phyloP scores from a whole-genome alignment of 1,284 basidiomycete genomes.

The Puccinia horiana region DNA sequence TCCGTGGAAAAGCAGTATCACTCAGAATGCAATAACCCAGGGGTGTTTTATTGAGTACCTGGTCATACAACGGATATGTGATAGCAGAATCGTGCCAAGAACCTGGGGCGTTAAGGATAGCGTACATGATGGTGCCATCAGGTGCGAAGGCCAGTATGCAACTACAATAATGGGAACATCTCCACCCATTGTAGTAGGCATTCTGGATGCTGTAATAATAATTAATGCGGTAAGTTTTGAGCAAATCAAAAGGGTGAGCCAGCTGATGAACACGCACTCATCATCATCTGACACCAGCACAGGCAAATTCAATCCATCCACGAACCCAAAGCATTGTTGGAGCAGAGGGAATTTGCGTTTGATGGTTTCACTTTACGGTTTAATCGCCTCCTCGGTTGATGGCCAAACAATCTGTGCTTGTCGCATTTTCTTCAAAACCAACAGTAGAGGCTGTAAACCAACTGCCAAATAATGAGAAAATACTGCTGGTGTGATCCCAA shows the following conservation, averaged over 20 bases:
- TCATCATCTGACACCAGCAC: constrained; percentile 56
- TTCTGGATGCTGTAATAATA: not conserved
- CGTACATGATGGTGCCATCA: constrained; percentile 56
- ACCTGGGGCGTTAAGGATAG: constrained; percentile 60
- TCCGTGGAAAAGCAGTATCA: constrained; percentile 62
- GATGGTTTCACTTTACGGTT: not conserved
- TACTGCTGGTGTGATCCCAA: not conserved
- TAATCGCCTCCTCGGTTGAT: not conserved
- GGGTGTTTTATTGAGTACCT: constrained; percentile 58
- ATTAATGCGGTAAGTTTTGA: not conserved
- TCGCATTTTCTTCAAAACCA: not conserved
- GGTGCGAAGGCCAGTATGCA: not conserved
- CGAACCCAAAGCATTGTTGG: constrained; percentile 60
- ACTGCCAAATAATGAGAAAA: not conserved
- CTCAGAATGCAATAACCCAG: constrained; percentile 61
- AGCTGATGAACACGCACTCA: too few relatives aligned
- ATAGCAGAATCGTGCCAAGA: constrained; percentile 64
- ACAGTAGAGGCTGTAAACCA: not conserved
- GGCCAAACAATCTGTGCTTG: not conserved
- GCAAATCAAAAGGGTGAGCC: too few relatives aligned
- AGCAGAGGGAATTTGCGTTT: constrained; percentile 56
- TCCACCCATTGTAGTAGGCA: not conserved
- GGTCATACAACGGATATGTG: constrained; percentile 60
- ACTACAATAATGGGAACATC: not conserved
- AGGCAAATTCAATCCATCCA: constrained; percentile 57